Percentiles rank a stretch among this genome's conserved stretches.
These are phyloP conservation scores for Neurospora pannonica DNA, from an alignment of 495 filamentous ascomycete genomes.

Conservation along the genomic window DNA sequence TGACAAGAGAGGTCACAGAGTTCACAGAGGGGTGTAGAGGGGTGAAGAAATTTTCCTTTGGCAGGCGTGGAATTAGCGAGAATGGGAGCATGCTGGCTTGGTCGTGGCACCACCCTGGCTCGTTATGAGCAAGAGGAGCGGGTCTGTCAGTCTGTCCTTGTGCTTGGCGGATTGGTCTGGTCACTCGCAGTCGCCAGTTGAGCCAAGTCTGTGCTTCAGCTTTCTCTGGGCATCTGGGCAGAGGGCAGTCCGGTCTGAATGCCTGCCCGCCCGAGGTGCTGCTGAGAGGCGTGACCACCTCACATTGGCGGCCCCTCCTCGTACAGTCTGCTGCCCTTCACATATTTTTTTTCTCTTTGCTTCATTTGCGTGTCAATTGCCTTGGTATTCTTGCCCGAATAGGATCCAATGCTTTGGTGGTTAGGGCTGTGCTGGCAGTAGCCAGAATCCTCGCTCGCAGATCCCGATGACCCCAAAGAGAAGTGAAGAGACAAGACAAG, in stretches of 20 bases:
- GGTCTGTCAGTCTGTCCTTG: conserved; percentile 8
- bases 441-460: not conserved
- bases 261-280: not conserved
- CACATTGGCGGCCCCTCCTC: not conserved
- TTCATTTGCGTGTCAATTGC: not conserved
- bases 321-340: not conserved
- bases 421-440: not conserved
- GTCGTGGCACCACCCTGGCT: conserved; percentile 28
- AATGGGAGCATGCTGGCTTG: conserved; percentile 6
- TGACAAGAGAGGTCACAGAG: conserved; percentile 12
- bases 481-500: not conserved
- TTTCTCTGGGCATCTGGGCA: not conserved
- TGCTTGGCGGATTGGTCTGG: not conserved
- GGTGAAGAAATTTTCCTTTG: conserved; percentile 15
- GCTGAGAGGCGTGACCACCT: not conserved
- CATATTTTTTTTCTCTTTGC: not conserved
- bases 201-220: not conserved
- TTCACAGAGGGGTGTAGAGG: conserved; percentile 4
- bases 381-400: not conserved
- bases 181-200: not conserved
- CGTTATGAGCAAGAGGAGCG: conserved; percentile 18
- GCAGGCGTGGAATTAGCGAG: conserved; percentile 21
- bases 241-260: not conserved
- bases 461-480: not conserved
- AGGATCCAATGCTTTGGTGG: not conserved